phyloP scores from a whole-genome alignment of 2,329 filamentous ascomycete species.

The Macrophomina phaseolina region DNA sequence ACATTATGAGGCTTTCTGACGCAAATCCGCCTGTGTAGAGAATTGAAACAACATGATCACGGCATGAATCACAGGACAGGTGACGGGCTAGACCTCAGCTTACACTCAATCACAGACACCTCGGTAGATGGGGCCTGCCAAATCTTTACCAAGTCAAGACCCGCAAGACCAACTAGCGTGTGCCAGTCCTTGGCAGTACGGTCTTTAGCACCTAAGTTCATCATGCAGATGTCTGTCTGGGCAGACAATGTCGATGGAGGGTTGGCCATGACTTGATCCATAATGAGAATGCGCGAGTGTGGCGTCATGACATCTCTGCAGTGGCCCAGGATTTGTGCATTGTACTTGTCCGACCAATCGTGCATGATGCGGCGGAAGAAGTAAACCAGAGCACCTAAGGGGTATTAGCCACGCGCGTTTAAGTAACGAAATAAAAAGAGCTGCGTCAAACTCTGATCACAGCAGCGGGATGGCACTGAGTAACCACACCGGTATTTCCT shows the following conservation, averaged over 20 bases:
- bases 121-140: conserved; percentile 9
- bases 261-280: conserved; percentile 38
- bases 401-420: not conserved
- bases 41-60: not conserved
- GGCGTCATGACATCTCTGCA: conserved; percentile 41
- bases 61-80: not conserved
- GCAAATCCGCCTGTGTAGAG: too few species aligned
- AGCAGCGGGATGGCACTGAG: too few species aligned
- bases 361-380: conserved; percentile 43
- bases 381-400: conserved; percentile 19
- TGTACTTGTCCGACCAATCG: conserved; percentile 43
- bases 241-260: conserved; percentile 7
- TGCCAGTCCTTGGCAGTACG: conserved; percentile 20
- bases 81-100: not conserved
- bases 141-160: conserved; percentile 22
- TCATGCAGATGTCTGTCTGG: conserved; percentile 21
- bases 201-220: conserved; percentile 21
- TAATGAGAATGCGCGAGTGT: conserved; percentile 49
- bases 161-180: conserved; percentile 1
- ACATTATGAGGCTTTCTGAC: too few species aligned
- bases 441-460: too few species aligned
- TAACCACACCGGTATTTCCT: not conserved
- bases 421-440: not conserved
- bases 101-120: conserved; percentile 20
- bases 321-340: conserved; percentile 40